Base-by-base conservation (phyloP, 306 rosid species). In the Boehmeria nivea region DNA sequence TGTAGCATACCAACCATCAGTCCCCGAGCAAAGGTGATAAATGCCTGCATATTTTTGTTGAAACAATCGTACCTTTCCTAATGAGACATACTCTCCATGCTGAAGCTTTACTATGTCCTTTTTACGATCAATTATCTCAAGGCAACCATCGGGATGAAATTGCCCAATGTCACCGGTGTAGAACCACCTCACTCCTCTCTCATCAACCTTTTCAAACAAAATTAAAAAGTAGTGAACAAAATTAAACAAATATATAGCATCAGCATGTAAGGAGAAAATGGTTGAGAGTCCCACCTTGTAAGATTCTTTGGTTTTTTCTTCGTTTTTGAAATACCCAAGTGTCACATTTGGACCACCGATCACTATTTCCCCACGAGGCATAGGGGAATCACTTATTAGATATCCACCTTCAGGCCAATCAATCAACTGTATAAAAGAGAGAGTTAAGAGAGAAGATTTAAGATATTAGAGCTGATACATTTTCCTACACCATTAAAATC, bases 341-440 rank as follows among this genome's bases (percentile, higher is more conserved):
- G 96, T 84, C 50, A 91, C 84, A 79, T 73, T 91, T 64, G 99
- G 81, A 77, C 99, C 99, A 39, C 99, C 93, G 69, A 91, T 58
- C 8, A 91, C 81, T 63, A 91, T 87, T 80, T 91, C 99, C 68
- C 99, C 96, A 21, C 96, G 96, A 15, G 99, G 86, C 84, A 72
- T 78, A 0, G 99, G 95, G 34, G 62, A 66, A 72, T 91, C 95
- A 53, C 60, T 68, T 8, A 54, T 69, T 44, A 71, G 74, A 72
- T 91, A 91, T 60, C 96, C 99, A 57, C 96, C 95, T 83, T 91
- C 96, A 16, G 84, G 72, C 99, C 99, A 87, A 73, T 87, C 78
- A 51, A 91, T 65, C 66, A 91, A 66, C 99, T 91, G 82, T 71
- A 59, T 25, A 70, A 68, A 71, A 54, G 75, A 36, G 38, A 24